phyloP scores from a whole-genome alignment of 345 rosid genomes.

The Eutrema heterophyllum region DNA sequence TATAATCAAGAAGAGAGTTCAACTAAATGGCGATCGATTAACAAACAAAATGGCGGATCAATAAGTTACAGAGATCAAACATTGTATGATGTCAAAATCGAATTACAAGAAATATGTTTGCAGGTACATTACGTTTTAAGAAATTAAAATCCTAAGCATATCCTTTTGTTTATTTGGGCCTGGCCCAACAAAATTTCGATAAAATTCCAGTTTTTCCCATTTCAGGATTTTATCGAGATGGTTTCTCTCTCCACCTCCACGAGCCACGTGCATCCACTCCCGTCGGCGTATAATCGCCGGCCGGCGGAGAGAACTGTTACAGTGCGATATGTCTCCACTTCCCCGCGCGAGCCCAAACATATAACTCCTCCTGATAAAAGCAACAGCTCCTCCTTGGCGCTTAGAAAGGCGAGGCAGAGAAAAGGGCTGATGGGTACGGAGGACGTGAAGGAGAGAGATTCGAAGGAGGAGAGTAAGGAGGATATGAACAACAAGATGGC shows the following conservation, averaged over 20 bases:
- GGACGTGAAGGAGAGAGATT: constrained; percentile 44
- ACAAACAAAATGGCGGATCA: too few species aligned
- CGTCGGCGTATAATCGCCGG: constrained; percentile 29
- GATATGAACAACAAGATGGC: constrained; percentile 59
- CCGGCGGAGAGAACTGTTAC: not conserved
- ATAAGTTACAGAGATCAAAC: too few species aligned
- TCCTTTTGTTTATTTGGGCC: not conserved
- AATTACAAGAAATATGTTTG: too few species aligned
- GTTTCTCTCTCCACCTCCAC: constrained; percentile 30
- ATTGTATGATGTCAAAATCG: too few species aligned
- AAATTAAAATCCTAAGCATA: too few species aligned
- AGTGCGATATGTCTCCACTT: not conserved
- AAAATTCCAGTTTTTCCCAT: not conserved
- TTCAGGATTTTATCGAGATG: too few species aligned
- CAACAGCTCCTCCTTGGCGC: not conserved
- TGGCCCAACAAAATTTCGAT: not conserved
- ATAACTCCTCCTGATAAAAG: not conserved
- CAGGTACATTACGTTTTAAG: too few species aligned
- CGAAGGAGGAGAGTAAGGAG: constrained; percentile 45
- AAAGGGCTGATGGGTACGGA: constrained; percentile 34
- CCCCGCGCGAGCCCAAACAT: constrained; percentile 15
- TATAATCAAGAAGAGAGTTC: not conserved
- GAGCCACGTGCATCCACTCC: constrained; percentile 23
- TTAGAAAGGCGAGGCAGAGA: constrained; percentile 23
- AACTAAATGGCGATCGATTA: not conserved